Conservation (phyloP, 169 alveolate species). For the Pseudocohnilembus persalinus region DNA sequence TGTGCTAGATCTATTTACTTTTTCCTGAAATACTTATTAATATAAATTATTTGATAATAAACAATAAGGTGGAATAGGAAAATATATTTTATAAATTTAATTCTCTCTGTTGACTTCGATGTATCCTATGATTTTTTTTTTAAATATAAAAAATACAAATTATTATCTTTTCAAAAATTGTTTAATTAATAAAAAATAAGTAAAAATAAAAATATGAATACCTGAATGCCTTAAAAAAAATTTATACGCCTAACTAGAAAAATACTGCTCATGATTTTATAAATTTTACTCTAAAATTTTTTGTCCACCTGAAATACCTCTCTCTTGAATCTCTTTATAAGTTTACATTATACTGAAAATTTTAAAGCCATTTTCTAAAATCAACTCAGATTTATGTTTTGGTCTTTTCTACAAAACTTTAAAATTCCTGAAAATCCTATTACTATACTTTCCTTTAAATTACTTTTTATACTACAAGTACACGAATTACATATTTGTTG, state of each 20-base stretch:
- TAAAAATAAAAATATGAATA: no score
- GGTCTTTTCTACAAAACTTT: neutral
- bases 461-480: neutral
- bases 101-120: slow-evolving; percentile 5
- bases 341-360: neutral
- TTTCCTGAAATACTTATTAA: neutral
- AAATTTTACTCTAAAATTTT: no score
- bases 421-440: neutral
- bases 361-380: neutral
- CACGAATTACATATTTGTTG: neutral
- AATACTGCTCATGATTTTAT: neutral
- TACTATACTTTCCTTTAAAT: neutral
- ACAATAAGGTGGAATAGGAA: slow-evolving; percentile 11
- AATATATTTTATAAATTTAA: neutral
- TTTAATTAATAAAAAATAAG: neutral
- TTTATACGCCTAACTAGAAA: neutral
- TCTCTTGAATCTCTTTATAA: no score
- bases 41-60: neutral
- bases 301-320: no score
- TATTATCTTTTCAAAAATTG: no score
- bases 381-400: neutral
- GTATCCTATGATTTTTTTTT: no score
- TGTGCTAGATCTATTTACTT: neutral
- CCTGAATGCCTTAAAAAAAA: neutral
- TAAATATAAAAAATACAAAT: no score